Base-by-base conservation (phyloP, 2,329 filamentous ascomycete genomes). In the Phialophora chinensis region DNA sequence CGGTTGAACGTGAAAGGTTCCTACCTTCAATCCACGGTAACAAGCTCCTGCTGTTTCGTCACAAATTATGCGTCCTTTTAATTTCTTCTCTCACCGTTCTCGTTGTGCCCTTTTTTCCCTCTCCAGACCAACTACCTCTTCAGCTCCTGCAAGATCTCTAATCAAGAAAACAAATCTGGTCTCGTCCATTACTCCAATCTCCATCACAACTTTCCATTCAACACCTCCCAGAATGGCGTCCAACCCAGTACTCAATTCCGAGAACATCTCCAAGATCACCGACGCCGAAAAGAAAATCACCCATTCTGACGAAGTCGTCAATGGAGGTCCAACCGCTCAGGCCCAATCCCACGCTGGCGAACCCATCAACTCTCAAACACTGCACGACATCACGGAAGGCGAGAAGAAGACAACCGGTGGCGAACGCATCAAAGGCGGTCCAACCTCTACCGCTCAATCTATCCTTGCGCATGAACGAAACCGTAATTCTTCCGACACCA, bases 321-420 rank as follows among this genome's bases (percentile, higher is more conserved):
- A 73, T 54, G 75, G 76, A 11, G 79, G 80, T 1, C 80, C 79
- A 1, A 80, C 79, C 0, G 79, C 79, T 2, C 74, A 75, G 50
- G 79, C 79, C 1, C 79, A 82, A 69, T 75, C 75, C 33, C 79
- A 81, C 63, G 71, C 69, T 20, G 71, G 72, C 17, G 73, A 77
- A 58, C 63, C 71, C 50, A 75, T 80, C 49, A 78, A 74, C 17
- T 60, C 73, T 3, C 62, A 76, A 64, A 74, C 75, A 55, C 69
- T 81, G 1, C 75, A 77, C 65, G 78, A 80, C 66, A 81, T 81
- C 67, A 80, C 77, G 5, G 74, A 76, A 58, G 79, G 77, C 12
- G 79, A 81, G 73, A 77, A 77, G 62, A 72, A 63, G 11, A 72
- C 81, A 31, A 80, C 78, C 0, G 76, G 77, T 1, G 72, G 63